Evolutionary conservation across 2,329 filamentous ascomycete genomes (phyloP).

Genomic region (Elsinoe ampelina): DNA sequence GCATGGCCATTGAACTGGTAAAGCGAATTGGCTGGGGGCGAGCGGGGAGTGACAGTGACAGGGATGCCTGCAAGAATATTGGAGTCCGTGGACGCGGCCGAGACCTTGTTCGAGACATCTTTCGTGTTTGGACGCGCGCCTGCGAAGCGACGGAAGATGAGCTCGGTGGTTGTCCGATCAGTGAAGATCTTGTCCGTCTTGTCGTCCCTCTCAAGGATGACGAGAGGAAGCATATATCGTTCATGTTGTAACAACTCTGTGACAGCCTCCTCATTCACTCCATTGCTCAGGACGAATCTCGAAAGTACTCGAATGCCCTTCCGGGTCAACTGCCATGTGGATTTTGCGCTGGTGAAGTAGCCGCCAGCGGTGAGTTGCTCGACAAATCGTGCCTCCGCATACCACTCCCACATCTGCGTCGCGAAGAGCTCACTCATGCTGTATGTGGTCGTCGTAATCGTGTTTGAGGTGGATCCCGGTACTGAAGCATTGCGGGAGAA

Average conservation of each 20-base stretch:
- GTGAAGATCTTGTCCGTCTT: conserved; percentile 2
- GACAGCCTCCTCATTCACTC: not conserved
- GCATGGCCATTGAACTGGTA: not conserved
- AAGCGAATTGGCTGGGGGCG: not conserved
- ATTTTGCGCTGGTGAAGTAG: not conserved
- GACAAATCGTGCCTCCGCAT: not conserved
- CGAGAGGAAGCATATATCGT: not conserved
- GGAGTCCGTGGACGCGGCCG: not conserved
- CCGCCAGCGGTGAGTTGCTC: not conserved
- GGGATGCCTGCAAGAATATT: not conserved
- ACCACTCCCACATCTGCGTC: not conserved
- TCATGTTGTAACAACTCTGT: not conserved
- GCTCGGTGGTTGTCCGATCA: not conserved
- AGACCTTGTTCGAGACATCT: not conserved
- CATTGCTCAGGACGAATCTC: not conserved
- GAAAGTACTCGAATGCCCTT: not conserved
- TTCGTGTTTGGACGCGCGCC: not conserved
- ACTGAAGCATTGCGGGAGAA: not conserved
- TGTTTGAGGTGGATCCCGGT: not conserved
- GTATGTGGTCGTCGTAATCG: not conserved
- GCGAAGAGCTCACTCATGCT: not conserved
- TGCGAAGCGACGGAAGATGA: not conserved
- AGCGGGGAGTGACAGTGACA: not conserved
- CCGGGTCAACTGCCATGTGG: not conserved
- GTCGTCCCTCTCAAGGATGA: not conserved